Base-by-base conservation (phyloP, 768 basidiomycete species). In the Russula sp. region DNA sequence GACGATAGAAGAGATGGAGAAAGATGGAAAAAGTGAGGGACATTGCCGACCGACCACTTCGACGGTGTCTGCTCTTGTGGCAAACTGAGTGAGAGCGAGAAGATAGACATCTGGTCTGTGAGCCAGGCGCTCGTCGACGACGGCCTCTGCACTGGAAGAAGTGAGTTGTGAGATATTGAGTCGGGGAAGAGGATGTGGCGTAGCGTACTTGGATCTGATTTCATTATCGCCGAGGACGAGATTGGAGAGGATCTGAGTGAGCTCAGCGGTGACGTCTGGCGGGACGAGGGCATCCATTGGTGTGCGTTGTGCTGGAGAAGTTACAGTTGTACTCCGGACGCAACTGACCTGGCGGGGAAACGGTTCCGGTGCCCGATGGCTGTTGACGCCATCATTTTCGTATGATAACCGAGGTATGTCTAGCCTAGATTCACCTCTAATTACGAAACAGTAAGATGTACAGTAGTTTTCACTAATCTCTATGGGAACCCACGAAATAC, bases 201-300 rank as follows among this genome's bases (percentile, higher is more conserved):
- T 70, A 89, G 64, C 73, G 24, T 70, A 89, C 90, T 81, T 87
- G 68, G 86, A 78, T 20, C 90, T 84, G 57, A 93, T 89, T 60
- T 86, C 84, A 75, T 93, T 93, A 73, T 93, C 90, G 5, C 89
- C 91, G 46, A 90, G 78, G 5, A 92, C 88, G 22, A 92, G 84
- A 75, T 93, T 92, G 13, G 89, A 87, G 48, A 93, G 83, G 65
- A 92, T 90, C 75, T 92, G 90, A 0, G 88, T 90, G 68, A 92
- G 81, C 71, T 92, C 89, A 14, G 79, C 76, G 8, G 87, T 86
- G 51, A 91, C 88, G 73, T 90, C 87, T 62, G 85, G 81, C 0
- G 87, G 82, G 11, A 77, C 76, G 57, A 69, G 61, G 16, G 66
- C 51, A 24, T 69, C 68, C 68, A 69, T 65, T 16, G 36, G 36